These are phyloP conservation scores for Globisporangium recalcitrans DNA, from an alignment of 352 stramenopile species.

Conservation along the genomic window DNA sequence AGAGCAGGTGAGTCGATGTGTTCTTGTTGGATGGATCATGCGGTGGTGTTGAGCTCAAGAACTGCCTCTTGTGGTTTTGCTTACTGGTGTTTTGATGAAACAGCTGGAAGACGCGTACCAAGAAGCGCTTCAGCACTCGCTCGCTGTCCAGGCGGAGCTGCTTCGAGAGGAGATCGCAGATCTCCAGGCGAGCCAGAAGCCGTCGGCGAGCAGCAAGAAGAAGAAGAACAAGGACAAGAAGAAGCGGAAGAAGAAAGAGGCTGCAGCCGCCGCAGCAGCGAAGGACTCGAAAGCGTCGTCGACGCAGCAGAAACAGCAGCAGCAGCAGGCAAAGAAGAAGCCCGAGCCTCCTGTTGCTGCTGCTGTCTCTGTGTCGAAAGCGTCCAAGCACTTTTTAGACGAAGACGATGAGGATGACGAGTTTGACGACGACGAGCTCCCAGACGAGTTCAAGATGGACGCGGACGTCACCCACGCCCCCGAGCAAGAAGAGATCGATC, in stretches of 20 bases:
- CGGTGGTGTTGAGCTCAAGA: background rate
- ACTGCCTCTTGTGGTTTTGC: background rate
- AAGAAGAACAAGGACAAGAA: slow-evolving; percentile 78
- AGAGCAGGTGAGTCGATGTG: slow-evolving; percentile 46
- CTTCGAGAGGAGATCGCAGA: slow-evolving; percentile 69
- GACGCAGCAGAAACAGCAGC: slow-evolving; percentile 10
- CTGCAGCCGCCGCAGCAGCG: slow-evolving; percentile 5
- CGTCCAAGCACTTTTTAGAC: slow-evolving; percentile 7
- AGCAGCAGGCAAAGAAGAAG: slow-evolving; percentile 14
- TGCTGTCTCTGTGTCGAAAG: background rate
- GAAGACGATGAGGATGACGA: slow-evolving; percentile 9
- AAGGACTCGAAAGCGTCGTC: slow-evolving; percentile 24
- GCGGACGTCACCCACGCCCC: slow-evolving; percentile 20
- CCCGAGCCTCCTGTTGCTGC: background rate
- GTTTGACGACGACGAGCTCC: slow-evolving; percentile 8
- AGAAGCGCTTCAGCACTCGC: slow-evolving; percentile 68
- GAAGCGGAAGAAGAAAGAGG: slow-evolving; percentile 50
- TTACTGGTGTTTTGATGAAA: slow-evolving; percentile 10
- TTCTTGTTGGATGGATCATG: background rate
- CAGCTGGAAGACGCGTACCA: slow-evolving; percentile 75
- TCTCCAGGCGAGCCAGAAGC: slow-evolving; percentile 56
- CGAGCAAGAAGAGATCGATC: slow-evolving; percentile 56
- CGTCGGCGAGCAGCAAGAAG: slow-evolving; percentile 53
- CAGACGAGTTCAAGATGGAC: slow-evolving; percentile 9
- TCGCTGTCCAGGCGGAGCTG: slow-evolving; percentile 67